phyloP scores from a whole-genome alignment of 768 basidiomycete species.

The Pulveroboletus ravenelii region DNA sequence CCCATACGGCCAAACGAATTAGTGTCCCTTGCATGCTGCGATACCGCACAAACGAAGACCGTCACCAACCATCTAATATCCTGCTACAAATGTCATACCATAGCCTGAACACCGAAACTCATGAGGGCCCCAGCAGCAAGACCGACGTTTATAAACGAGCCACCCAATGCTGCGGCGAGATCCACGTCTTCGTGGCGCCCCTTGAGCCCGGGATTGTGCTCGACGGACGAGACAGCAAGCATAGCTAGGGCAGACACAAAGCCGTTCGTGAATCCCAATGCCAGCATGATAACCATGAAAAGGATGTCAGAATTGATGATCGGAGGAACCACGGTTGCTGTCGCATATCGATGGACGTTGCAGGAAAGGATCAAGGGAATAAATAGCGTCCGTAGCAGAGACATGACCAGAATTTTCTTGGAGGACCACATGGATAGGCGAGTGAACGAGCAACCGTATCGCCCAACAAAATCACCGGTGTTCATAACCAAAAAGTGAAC shows the following conservation, averaged over 20 bases:
- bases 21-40: too few relatives aligned
- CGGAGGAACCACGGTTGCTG: slow-evolving; percentile 17
- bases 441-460: not conserved
- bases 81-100: slow-evolving; percentile 44
- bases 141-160: slow-evolving; percentile 74
- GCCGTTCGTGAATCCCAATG: slow-evolving; percentile 64
- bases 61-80: not conserved
- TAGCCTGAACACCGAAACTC: slow-evolving; percentile 74
- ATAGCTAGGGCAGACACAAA: slow-evolving; percentile 47
- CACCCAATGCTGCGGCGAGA: slow-evolving; percentile 74
- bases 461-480: not conserved
- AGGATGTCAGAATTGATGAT: slow-evolving; percentile 70
- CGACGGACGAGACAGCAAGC: slow-evolving; percentile 77
- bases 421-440: not conserved
- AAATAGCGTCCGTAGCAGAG: not conserved
- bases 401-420: not conserved
- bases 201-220: slow-evolving; percentile 70
- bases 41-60: not conserved
- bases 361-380: not conserved
- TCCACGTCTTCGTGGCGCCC: slow-evolving; percentile 76
- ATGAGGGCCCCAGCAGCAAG: slow-evolving; percentile 68
- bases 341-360: not conserved
- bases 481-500: not conserved
- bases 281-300: slow-evolving; percentile 66
- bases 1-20: too few relatives aligned